Evolutionary conservation across 768 basidiomycete species (phyloP), one percentile per base, ranked within the genome.

Genomic region (Lentinula raphanica): DNA sequence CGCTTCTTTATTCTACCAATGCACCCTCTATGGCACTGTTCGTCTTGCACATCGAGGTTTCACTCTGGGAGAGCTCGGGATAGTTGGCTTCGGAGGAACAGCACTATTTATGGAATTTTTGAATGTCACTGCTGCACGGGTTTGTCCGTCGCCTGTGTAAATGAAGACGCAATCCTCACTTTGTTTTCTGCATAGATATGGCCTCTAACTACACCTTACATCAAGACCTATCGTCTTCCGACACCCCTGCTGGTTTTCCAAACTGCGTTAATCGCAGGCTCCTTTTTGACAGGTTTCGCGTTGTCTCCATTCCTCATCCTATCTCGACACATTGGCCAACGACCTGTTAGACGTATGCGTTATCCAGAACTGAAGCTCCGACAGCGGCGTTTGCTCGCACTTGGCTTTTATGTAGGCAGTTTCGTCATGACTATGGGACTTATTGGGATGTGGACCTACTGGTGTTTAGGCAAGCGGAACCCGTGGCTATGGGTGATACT

Each of bases 11-110:
- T 93, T 95, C 73, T 97, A 89, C 69, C 97, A 98, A 68, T 88
- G 94, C 67, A 85, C 92, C 51, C 76, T 98, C 46, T 99, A 98
- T 70, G 78, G 90, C 48, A 90, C 90, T 40, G 79, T 97, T 40
- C 83, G 97, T 23, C 79, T 99, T 44, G 95, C 94, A 3, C 90
- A 97, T 65, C 83, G 90, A n/a, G 92, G 91, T 11, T 95, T 98
- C 72, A 98, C 95, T 0, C 80, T 99, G 1, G 97, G 97, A 31
- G 97, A 99, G 69, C 80, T 98, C 17, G 89, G 88, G 25, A 73
- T 98, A 25, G 91, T 96, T 17, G 89, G 87, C 44, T 92, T 92
- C 63, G 93, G 94, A 40, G 94, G 90, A 5, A 90, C 94, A 2
- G 87, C 87, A 0, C 68, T 98, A 23, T 87, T 86, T 64, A 86